These are phyloP conservation scores for Carex arenaria DNA, from an alignment of 202 grass and related monocot species.

Conservation along the genomic window DNA sequence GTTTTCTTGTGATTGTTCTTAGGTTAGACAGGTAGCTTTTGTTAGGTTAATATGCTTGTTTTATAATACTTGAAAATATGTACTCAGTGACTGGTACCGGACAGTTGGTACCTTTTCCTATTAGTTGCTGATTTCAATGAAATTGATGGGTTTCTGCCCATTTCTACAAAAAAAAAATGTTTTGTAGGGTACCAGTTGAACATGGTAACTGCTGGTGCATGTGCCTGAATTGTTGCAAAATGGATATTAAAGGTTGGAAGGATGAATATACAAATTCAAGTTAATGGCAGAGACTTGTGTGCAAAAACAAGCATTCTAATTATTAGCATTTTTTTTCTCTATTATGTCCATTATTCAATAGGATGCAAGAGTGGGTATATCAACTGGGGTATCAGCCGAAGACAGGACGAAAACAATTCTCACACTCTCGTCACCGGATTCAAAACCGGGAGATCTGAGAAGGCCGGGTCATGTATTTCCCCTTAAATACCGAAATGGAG, in stretches of 20 bases:
- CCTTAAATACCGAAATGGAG: slow-evolving; percentile 77
- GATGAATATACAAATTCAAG: not conserved
- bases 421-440: slow-evolving; percentile 66
- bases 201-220: not conserved
- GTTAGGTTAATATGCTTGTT: no score
- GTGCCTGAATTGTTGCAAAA: not conserved
- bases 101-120: no score
- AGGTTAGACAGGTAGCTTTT: no score
- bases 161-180: not conserved
- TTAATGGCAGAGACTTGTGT: not conserved
- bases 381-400: slow-evolving; percentile 67
- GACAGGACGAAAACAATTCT: slow-evolving; percentile 81
- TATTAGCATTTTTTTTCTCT: not conserved
- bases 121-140: no score
- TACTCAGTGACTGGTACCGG: no score
- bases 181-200: not conserved
- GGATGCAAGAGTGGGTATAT: slow-evolving; percentile 72
- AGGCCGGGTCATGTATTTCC: slow-evolving; percentile 89
- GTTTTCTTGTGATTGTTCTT: no score
- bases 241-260: not conserved
- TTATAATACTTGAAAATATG: no score
- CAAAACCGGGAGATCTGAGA: slow-evolving; percentile 75
- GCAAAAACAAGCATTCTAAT: not conserved
- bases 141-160: no score
- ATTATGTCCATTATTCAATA: slow-evolving; percentile 4